phyloP scores from a whole-genome alignment of 257 asterid species.

The Solanum sejunctum region DNA sequence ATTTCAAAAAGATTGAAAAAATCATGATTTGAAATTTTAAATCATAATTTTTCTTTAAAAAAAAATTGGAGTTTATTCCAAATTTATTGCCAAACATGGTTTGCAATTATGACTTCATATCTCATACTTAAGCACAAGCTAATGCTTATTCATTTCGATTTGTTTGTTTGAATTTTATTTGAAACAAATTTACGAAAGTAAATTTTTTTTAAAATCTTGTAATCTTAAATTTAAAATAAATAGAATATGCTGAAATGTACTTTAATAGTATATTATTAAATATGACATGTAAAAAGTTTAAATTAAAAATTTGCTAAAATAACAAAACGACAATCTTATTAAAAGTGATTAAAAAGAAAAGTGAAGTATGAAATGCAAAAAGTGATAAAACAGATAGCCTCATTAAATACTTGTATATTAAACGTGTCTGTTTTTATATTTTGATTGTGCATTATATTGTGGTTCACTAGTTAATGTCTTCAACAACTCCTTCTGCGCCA shows the following conservation, averaged over 20 bases:
- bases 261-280: too few relatives aligned
- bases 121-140: not conserved
- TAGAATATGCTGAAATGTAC: not conserved
- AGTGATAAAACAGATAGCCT: not conserved
- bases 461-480: not conserved
- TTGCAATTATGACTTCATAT: not conserved
- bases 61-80: not conserved
- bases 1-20: not conserved
- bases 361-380: too few relatives aligned
- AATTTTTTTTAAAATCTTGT: not conserved
- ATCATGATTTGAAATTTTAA: not conserved
- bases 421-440: not conserved
- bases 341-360: too few relatives aligned
- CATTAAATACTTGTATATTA: not conserved
- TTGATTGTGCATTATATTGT: not conserved
- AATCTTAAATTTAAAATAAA: not conserved
- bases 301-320: not conserved
- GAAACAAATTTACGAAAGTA: not conserved
- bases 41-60: not conserved
- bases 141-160: not conserved
- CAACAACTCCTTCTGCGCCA: not conserved
- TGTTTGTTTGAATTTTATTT: not conserved
- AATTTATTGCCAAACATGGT: not conserved
- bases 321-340: not conserved
- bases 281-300: too few relatives aligned